phyloP scores from a whole-genome alignment of 1,139 yeast species.

The Yamadazyma triangularis region DNA sequence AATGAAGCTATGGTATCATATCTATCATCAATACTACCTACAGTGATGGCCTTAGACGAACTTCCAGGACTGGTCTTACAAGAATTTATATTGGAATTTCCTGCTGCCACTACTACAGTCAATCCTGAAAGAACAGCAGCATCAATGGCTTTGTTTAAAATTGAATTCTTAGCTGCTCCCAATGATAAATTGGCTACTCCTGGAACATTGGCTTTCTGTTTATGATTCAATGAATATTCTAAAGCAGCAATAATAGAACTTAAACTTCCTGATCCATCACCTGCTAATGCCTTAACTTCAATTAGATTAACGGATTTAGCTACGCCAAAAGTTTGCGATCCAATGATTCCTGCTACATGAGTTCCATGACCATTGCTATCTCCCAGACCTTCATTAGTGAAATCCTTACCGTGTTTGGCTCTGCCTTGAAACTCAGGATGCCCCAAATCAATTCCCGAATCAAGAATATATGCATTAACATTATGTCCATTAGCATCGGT shows the following conservation, averaged over 20 bases:
- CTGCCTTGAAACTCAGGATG: conserved; percentile 69
- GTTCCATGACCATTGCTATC: conserved; percentile 77
- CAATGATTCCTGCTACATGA: conserved; percentile 89
- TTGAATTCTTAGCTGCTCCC: conserved; percentile 63
- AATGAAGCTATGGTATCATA: conserved; percentile 67
- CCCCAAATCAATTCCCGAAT: conserved; percentile 60
- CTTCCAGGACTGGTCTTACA: conserved; percentile 81
- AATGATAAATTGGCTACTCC: conserved; percentile 80
- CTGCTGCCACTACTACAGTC: conserved; percentile 85
- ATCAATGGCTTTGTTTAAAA: conserved; percentile 67
- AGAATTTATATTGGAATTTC: conserved; percentile 74
- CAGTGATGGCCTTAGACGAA: conserved; percentile 66
- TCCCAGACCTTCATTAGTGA: conserved; percentile 57
- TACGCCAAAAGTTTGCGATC: conserved; percentile 73
- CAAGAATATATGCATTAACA: conserved; percentile 74
- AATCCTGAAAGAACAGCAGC: conserved; percentile 70
- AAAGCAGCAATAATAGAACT: conserved; percentile 67
- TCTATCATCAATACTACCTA: conserved; percentile 80
- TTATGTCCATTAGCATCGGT: conserved; percentile 25
- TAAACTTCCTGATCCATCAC: conserved; percentile 60
- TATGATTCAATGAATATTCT: conserved; percentile 66
- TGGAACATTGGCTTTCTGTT: conserved; percentile 31
- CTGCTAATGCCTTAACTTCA: conserved; percentile 67
- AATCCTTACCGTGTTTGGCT: conserved; percentile 54
- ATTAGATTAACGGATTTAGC: conserved; percentile 63